Conservation (phyloP, 176 grass and related monocot genomes). For the Aegilops sharonensis region DNA sequence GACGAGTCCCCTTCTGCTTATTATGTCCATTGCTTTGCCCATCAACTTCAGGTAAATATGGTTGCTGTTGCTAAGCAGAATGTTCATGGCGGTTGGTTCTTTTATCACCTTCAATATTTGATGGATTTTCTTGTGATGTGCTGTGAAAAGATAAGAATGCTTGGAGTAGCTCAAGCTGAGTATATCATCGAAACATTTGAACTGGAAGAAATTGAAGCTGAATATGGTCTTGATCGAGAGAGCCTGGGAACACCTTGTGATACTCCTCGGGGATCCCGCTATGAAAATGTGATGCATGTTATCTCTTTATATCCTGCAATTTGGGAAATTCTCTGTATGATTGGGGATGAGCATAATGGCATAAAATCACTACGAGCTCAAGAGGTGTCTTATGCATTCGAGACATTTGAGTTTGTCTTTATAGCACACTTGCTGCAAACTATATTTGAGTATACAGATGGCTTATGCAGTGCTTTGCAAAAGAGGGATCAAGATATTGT, state of each 20-base stretch:
- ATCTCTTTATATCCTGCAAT: slow-evolving; percentile 7
- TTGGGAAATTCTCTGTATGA: neutral
- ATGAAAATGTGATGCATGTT: slow-evolving; percentile 7
- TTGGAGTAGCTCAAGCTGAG: neutral
- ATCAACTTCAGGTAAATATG: slow-evolving; percentile 3
- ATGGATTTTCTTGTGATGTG: neutral
- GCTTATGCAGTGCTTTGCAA: slow-evolving; percentile 1
- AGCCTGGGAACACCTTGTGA: slow-evolving; percentile 12
- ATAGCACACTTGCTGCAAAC: slow-evolving; percentile 3
- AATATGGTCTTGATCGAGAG: neutral
- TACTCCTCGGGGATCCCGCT: neutral
- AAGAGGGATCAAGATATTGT: neutral
- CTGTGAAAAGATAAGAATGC: neutral
- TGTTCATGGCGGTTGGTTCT: neutral
- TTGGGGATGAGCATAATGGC: neutral
- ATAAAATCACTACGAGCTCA: neutral
- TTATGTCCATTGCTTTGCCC: slow-evolving; percentile 1
- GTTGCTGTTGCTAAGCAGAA: slow-evolving; percentile 10
- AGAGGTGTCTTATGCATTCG: neutral
- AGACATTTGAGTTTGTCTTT: slow-evolving; percentile 3
- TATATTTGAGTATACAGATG: slow-evolving; percentile 10
- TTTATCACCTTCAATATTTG: neutral
- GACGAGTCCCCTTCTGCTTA: neutral
- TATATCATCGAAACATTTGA: neutral
- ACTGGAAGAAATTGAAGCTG: neutral